Evolutionary conservation across 2,329 filamentous ascomycete genomes (phyloP).

Genomic region (Ceratocystiopsis brevicomis): DNA sequence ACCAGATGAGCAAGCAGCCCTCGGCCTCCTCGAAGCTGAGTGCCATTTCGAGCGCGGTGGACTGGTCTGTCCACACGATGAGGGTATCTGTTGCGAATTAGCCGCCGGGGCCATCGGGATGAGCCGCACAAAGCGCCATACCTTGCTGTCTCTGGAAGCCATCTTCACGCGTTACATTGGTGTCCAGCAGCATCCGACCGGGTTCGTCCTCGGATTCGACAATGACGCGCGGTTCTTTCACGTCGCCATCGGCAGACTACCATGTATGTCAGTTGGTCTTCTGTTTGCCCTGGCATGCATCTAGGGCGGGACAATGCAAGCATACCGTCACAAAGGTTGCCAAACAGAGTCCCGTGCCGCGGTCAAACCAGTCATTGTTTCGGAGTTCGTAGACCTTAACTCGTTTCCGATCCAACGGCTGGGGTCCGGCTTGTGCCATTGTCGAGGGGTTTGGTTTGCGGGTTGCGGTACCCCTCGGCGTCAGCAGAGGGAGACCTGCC

Average conservation of each 20-base stretch:
- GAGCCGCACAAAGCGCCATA: constrained; percentile 20
- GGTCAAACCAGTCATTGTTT: constrained; percentile 98
- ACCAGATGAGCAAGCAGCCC: constrained; percentile 87
- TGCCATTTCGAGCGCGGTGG: constrained; percentile 82
- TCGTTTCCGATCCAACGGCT: constrained; percentile 48
- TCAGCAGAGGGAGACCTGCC: constrained; percentile 20
- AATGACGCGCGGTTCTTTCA: constrained; percentile 71
- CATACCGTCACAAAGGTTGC: constrained; percentile 54
- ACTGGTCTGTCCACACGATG: constrained; percentile 88
- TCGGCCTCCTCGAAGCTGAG: constrained; percentile 96
- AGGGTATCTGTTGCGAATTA: constrained; percentile 51
- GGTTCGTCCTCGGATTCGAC: constrained; percentile 91
- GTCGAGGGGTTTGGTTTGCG: constrained; percentile 27
- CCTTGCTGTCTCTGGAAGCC: constrained; percentile 97
- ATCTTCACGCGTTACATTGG: constrained; percentile 80
- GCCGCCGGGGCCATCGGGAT: constrained; percentile 7
- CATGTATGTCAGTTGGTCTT: not conserved
- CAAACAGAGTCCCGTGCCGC: constrained; percentile 87
- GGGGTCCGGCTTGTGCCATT: constrained; percentile 55
- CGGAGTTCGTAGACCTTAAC: constrained; percentile 98
- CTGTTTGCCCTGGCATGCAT: too few species aligned
- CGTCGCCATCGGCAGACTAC: constrained; percentile 34
- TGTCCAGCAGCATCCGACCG: constrained; percentile 66
- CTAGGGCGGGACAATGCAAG: not conserved
- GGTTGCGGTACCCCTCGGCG: constrained; percentile 23